Conservation (phyloP, 176 grass and related monocot species). For the Themeda triandra region DNA sequence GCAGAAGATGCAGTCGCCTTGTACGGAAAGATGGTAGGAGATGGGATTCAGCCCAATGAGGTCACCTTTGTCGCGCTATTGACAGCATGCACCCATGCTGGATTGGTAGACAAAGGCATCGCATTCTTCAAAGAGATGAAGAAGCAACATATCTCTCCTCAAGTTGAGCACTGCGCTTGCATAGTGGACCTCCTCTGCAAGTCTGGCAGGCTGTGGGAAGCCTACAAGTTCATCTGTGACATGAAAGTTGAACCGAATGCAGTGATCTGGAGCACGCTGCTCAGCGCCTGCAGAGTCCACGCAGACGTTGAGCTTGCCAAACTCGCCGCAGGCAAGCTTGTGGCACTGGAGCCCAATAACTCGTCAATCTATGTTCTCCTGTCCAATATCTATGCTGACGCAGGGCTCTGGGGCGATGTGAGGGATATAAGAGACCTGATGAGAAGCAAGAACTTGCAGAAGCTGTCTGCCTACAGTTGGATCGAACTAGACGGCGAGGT, state of each 20-base stretch:
- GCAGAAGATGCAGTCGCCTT: constrained; percentile 49
- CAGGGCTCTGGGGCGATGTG: constrained; percentile 57
- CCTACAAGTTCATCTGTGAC: constrained; percentile 69
- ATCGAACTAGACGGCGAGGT: constrained; percentile 69
- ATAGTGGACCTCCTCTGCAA: constrained; percentile 79
- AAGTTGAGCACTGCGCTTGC: constrained; percentile 87
- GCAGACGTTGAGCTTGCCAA: constrained; percentile 59
- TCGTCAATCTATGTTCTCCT: constrained; percentile 71
- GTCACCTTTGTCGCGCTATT: constrained; percentile 68
- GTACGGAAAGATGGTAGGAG: constrained; percentile 45
- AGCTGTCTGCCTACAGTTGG: constrained; percentile 82
- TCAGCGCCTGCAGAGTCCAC: constrained; percentile 68
- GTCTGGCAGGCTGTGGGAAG: constrained; percentile 54
- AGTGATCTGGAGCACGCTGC: constrained; percentile 68
- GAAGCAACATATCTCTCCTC: constrained; percentile 38
- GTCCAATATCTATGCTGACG: constrained; percentile 72
- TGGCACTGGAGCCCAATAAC: constrained; percentile 56
- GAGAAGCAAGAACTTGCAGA: constrained; percentile 75
- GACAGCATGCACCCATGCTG: constrained; percentile 75
- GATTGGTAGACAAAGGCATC: constrained; percentile 64
- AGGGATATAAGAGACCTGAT: constrained; percentile 63
- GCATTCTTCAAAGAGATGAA: constrained; percentile 58
- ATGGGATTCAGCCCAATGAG: constrained; percentile 56
- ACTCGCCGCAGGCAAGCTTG: constrained; percentile 45
- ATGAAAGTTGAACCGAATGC: constrained; percentile 71